These are phyloP conservation scores for Corylus heterophylla DNA, from an alignment of 306 rosid genomes.

Conservation along the genomic window DNA sequence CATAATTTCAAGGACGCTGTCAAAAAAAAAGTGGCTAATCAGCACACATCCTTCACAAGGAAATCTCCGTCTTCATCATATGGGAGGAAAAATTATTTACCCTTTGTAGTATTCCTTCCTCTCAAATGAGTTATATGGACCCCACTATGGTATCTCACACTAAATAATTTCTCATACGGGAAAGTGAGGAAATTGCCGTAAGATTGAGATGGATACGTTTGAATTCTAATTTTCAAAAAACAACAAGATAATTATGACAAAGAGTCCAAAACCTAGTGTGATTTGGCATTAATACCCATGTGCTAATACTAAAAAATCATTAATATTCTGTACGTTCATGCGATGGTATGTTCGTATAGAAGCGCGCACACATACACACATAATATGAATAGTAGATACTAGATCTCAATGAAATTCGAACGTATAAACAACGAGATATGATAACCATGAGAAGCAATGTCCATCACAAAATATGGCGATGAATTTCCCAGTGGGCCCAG, in stretches of 20 bases:
- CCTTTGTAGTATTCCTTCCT: background rate
- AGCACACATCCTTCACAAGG: background rate
- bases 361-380: background rate
- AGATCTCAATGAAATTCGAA: background rate
- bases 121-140: background rate
- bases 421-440: slow-evolving; percentile 7
- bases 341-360: background rate
- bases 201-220: background rate
- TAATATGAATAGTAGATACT: background rate
- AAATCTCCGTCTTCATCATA: background rate
- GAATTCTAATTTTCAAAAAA: background rate
- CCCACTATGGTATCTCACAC: background rate
- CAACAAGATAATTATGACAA: background rate
- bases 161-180: background rate
- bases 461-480: slow-evolving; percentile 11
- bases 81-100: background rate
- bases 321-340: background rate
- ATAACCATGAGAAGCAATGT: background rate
- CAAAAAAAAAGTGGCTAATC: slow-evolving; percentile 4
- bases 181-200: background rate
- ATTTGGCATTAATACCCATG: background rate
- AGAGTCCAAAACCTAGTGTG: background rate
- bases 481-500: slow-evolving; percentile 36
- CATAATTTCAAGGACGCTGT: background rate
- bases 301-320: background rate